Evolutionary conservation across 225 moss, liverwort and hornwort species (phyloP), one percentile per base, ranked within the genome.

Genomic region (Straminergon stramineum): DNA sequence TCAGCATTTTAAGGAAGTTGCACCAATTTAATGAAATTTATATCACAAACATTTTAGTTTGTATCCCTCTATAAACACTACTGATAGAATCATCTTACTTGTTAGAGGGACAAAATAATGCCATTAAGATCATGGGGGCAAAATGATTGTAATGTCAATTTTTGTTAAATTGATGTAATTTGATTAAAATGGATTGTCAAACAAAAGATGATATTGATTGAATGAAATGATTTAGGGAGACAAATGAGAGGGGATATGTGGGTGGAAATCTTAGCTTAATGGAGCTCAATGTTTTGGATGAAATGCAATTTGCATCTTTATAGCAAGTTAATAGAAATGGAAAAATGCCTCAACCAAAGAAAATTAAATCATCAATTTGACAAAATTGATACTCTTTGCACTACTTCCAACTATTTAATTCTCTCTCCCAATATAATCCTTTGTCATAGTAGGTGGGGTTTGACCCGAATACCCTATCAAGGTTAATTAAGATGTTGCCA

Each of bases 241-340:
- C 0, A 0, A 19, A 12, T 4, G 7, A 32, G 5, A 35, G 5
- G 11, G 34, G 5, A 26, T 16, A 73, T 43, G 9, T 2, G 1
- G 27, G 16, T 43, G 8, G 0, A 34, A 34, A 34, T 52, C 20
- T 52, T 13, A 76, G 34, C 22, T 34, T 53, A 37, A 14, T 0
- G 0, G 1, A 26, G 5, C 8, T 26, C 26, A 41, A 39, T 70
- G 24, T 24, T 70, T 71, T 15, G 8, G 6, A 41, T 26, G 26
- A 41, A 23, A 15, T 41, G 15, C 15, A 71, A 71, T 71, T n/a
- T 68, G 12, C 6, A 68, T 68, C 7, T n/a, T 22, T 69, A 69
- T 22, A 13, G 69, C 1, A 6, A 12, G n/a, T 20, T 70, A 39
- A n/a, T 70, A 4, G 39, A 39, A 69, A 13, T 69, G 69, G 22